Conservation (phyloP, 176 grass and related monocot genomes). For the Oryza officinalis region DNA sequence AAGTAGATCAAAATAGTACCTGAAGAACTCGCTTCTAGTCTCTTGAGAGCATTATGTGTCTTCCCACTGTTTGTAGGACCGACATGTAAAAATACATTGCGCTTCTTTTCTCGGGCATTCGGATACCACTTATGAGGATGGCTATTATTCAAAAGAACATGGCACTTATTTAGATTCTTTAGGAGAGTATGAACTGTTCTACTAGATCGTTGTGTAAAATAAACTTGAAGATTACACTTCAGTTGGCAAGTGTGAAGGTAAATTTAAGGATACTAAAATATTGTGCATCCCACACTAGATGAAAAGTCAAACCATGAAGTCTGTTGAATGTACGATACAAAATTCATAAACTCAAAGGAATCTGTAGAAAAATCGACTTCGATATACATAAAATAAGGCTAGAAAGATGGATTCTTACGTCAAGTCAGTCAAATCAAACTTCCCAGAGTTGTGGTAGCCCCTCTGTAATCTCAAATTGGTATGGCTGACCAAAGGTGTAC, state of each 20-base stretch:
- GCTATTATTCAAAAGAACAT: conserved; percentile 49
- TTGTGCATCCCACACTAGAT: neutral
- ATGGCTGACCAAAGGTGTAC: conserved; percentile 35
- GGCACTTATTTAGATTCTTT: neutral
- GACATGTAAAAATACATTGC: conserved; percentile 95
- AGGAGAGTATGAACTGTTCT: no score
- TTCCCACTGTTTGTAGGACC: conserved; percentile 97
- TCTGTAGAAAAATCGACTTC: conserved; percentile 2
- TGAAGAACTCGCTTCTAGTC: conserved; percentile 83
- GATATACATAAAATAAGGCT: conserved; percentile 15
- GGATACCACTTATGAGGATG: conserved; percentile 90
- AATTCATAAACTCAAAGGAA: neutral
- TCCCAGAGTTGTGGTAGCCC: conserved; percentile 57
- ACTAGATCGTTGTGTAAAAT: neutral
- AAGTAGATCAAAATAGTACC: conserved; percentile 50
- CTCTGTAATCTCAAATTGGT: conserved; percentile 40
- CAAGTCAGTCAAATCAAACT: conserved; percentile 90
- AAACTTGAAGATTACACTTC: no score
- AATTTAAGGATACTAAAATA: conserved; percentile 17
- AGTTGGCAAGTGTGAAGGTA: no score
- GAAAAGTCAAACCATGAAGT: neutral
- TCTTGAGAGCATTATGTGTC: conserved; percentile 93
- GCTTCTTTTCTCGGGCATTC: conserved; percentile 88
- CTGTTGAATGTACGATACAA: neutral
- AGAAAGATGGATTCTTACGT: conserved; percentile 68